Evolutionary conservation across 2,329 filamentous ascomycete species (phyloP), one percentile per base, ranked within the genome.

Genomic region (Fusarium veterinarium): DNA sequence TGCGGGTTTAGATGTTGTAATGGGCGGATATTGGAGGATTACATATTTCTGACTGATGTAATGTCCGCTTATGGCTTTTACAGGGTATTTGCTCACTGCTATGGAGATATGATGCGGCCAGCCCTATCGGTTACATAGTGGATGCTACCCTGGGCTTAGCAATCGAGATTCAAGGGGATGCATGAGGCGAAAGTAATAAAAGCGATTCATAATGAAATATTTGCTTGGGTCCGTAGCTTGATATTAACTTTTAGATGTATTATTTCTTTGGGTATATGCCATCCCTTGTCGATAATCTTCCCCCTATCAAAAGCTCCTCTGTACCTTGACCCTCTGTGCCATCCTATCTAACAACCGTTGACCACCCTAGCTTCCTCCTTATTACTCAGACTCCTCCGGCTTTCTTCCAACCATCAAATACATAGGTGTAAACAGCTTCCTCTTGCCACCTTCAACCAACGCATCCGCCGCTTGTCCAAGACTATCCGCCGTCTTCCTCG

Each of bases 361-460:
- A 12, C 37, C 17, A 37, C 35, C 2, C 14, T n/a, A n/a, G 5
- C 9, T 14, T 33, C 33, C 8, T 17, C 33, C 33, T 35, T 4
- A n/a, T 14, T 19, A 53, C 19, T 49, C 11, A 25, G 13, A 12
- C 40, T 41, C 40, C 44, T 69, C 35, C 0, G 49, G 33, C 20
- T 69, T 69, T 12, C 41, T 63, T 8, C 66, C 66, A 40, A 69
- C 64, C 66, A 69, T 69, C 79, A 97, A 84, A 84, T 97, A 97
- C 95, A 97, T 97, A 25, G 95, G 95, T 6, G 95, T 97, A 84
- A 97, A 98, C 46, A 98, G 86, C 83, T 96, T 93, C 85, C 92
- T 87, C 84, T 91, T 90, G 12, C 91, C 95, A 78, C 95, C 95
- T 56, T 91, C 92, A 8, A 97, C 95, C 61, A 97, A 85, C 68